Percentiles rank a stretch among this genome's conserved stretches.
Conservation (phyloP, 2,329 filamentous ascomycete genomes). For the Claviceps capensis region DNA sequence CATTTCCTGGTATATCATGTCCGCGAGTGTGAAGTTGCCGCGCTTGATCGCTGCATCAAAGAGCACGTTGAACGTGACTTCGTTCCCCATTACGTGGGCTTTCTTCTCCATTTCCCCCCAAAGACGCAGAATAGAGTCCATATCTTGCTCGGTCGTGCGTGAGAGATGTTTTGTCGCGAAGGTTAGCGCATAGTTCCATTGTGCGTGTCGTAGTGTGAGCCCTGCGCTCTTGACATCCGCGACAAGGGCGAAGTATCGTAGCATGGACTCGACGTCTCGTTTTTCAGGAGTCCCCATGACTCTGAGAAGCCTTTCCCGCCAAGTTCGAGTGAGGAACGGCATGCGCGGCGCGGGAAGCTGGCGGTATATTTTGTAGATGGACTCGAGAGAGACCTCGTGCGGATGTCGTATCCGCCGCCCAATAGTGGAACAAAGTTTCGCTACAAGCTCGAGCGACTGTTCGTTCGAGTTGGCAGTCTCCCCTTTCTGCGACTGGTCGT, state of each 20-base stretch:
- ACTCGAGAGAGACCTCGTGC: conserved; percentile 24
- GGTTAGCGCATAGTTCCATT: conserved; percentile 79
- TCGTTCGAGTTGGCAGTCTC: conserved; percentile 24
- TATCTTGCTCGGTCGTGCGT: conserved; percentile 45
- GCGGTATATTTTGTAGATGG: conserved; percentile 35
- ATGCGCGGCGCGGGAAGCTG: conserved; percentile 38
- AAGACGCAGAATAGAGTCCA: conserved; percentile 50
- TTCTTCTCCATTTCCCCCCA: conserved; percentile 85
- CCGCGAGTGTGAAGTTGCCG: conserved; percentile 69
- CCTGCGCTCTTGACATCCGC: conserved; percentile 69
- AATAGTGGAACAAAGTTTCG: conserved; percentile 28
- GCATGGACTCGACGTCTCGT: conserved; percentile 48
- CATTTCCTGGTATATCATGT: conserved; percentile 79
- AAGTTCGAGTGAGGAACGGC: conserved; percentile 31
- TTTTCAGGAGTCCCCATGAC: conserved; percentile 51
- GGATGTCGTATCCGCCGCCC: conserved; percentile 28
- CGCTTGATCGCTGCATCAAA: conserved; percentile 81
- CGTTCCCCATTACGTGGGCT: conserved; percentile 49
- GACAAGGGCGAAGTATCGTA: conserved; percentile 70
- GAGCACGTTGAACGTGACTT: conserved; percentile 85
- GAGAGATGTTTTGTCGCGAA: conserved; percentile 60
- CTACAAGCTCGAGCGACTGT: conserved; percentile 21
- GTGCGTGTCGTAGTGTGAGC: conserved; percentile 48
- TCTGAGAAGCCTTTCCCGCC: conserved; percentile 52
- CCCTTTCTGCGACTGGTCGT: conserved; percentile 29